A percentile compares a stretch with the other conserved stretches of the same genome.
Evolutionary conservation across 106 monocot genomes (phyloP).

Genomic region (Dendrobium huoshanense): DNA sequence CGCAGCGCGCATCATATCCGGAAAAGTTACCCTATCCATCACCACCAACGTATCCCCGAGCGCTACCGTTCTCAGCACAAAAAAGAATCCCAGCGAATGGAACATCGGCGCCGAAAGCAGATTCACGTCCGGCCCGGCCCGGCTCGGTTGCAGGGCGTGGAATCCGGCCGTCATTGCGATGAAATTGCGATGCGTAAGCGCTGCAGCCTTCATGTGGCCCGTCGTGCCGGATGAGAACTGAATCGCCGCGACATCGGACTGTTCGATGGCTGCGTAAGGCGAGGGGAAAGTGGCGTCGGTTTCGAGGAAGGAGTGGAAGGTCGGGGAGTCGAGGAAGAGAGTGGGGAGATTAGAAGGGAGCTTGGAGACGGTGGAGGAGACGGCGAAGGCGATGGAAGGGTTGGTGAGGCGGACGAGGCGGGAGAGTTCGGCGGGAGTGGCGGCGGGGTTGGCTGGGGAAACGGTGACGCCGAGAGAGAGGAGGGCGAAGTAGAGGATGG

Average conservation of each 20-base stretch:
- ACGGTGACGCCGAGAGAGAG: conserved; percentile 50
- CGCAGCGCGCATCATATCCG: conserved; percentile 25
- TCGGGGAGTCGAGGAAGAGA: conserved; percentile 40
- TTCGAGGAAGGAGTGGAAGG: conserved; percentile 24
- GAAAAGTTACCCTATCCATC: conserved; percentile 20
- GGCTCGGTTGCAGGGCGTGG: conserved; percentile 2
- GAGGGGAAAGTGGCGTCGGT: too few species aligned
- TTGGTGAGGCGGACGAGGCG: conserved; percentile 34
- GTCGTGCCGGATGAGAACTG: conserved; percentile 82
- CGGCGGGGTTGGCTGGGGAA: conserved; percentile 53
- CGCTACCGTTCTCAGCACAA: conserved; percentile 22
- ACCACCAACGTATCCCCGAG: conserved; percentile 47
- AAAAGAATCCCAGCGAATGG: conserved; percentile 59
- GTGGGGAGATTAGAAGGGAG: conserved; percentile 26
- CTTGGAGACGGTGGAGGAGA: conserved; percentile 22
- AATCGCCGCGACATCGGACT: conserved; percentile 51
- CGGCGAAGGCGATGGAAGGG: conserved; percentile 33
- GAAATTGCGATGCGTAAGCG: conserved; percentile 55
- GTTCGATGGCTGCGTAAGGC: conserved; percentile 7
- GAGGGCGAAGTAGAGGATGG: conserved; percentile 51
- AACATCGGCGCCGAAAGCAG: conserved; percentile 65
- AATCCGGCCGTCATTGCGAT: conserved; percentile 41
- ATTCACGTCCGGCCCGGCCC: neutral
- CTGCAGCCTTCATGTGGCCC: conserved; percentile 51
- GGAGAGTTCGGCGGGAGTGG: conserved; percentile 47